Evolutionary conservation across 192 early-diverging fungal genomes (phyloP), one percentile per base, ranked within the genome.

Genomic region (Diversispora epigaea): DNA sequence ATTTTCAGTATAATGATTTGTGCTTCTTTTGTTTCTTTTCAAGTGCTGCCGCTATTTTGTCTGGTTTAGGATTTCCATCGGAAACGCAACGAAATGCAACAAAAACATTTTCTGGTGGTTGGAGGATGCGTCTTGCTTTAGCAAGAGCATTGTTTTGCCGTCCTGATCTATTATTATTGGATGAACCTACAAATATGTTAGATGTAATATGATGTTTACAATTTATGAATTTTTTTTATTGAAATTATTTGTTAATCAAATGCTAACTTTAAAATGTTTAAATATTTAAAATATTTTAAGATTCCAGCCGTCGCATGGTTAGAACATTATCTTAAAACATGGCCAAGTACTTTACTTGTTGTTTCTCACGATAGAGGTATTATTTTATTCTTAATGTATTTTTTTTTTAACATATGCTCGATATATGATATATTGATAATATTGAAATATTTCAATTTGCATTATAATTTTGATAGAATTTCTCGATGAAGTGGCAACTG

Each of bases 221-320:
- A 10, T 47, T 25, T 69, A 21, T 68, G 12, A 32, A 49, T 62
- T 21, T 58, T n/a, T 58, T 58, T 6, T 22, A 22, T 25, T 22
- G 19, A 22, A 22, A 22, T 60, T 32, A 60, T 22, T 60, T 60
- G 17, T 14, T 60, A 10, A 60, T 5, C 10, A 21, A 8, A 25
- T 60, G 0, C 25, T 32, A 32, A 32, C 25, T 32, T 32, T 49
- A 12, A 12, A 50, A 50, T 14, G 14, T 50, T 5, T 14, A 8
- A 50, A 60, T 70, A 22, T 12, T 12, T 22, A 45, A 21, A 22
- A 25, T 15, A 7, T 41, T 14, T 40, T 41, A 71, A 77, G 79
- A 92, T 99, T 78, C 96, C 96, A 47, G 98, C 98, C 44, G 95
- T 99, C 71, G 95, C 96, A 14, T 99, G 95, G 96, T 87, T 99